Conservation (phyloP, 768 basidiomycete species). For the Kwoniella dendrophila region DNA sequence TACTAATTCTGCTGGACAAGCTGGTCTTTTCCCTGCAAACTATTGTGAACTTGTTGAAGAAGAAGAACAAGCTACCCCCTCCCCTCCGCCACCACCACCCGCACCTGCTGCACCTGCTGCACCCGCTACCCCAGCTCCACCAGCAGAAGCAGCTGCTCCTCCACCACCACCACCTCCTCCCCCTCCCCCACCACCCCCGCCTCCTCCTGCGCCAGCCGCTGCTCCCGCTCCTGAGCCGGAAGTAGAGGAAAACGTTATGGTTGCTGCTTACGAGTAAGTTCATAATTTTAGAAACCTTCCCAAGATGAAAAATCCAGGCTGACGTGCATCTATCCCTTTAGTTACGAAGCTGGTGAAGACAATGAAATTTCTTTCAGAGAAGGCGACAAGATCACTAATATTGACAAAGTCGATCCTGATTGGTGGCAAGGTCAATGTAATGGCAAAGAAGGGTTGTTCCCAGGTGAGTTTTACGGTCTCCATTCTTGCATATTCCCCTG, state of each 20-base stretch:
- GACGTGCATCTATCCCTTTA: conserved; percentile 51
- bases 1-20: conserved; percentile 68
- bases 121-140: conserved; percentile 56
- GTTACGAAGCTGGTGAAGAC: conserved; percentile 87
- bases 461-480: conserved; percentile 34
- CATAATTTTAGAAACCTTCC: conserved; percentile 69
- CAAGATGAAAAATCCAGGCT: conserved; percentile 4
- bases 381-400: conserved; percentile 74
- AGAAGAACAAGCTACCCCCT: conserved; percentile 52
- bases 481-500: not conserved
- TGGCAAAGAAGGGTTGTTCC: conserved; percentile 54
- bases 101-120: conserved; percentile 59
- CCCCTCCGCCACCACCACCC: conserved; percentile 60
- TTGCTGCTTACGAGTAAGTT: conserved; percentile 65
- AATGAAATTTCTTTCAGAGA: conserved; percentile 86
- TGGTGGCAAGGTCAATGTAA: conserved; percentile 46
- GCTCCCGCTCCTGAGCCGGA: conserved; percentile 55
- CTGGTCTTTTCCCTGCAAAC: conserved; percentile 87
- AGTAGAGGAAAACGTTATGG: conserved; percentile 56
- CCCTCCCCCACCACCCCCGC: conserved; percentile 59
- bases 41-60: conserved; percentile 77
- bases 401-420: conserved; percentile 65
- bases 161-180: conserved; percentile 53
- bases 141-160: conserved; percentile 59
- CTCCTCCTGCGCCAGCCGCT: conserved; percentile 43